Percentiles rank a stretch among this genome's conserved stretches.
Conservation (phyloP, 257 asterid species). For the Solanum pimpinellifolium region DNA sequence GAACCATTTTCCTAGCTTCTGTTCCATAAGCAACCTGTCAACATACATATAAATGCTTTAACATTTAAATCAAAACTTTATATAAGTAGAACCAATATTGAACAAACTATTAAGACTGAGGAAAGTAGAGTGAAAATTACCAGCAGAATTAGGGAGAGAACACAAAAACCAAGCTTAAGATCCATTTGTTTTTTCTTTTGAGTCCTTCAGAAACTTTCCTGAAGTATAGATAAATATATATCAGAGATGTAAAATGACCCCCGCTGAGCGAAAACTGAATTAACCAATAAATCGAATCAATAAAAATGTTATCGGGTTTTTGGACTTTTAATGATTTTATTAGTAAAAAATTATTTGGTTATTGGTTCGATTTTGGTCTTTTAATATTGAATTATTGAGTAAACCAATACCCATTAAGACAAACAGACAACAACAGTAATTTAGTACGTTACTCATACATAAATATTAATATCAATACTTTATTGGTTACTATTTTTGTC, state of each 20-base stretch:
- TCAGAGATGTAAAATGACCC: not conserved
- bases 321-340: too few species aligned
- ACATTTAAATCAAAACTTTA: not conserved
- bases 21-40: conserved; percentile 25
- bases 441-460: too few species aligned
- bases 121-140: conserved; percentile 6
- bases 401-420: too few species aligned
- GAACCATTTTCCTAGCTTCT: conserved; percentile 3
- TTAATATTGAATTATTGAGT: too few species aligned
- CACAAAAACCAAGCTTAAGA: conserved; percentile 12
- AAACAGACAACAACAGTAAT: too few species aligned
- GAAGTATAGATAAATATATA: not conserved
- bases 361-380: too few species aligned
- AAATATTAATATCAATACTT: too few species aligned
- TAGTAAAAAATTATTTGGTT: too few species aligned
- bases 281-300: too few species aligned
- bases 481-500: too few species aligned
- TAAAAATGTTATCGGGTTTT: too few species aligned
- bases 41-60: not conserved
- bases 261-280: not conserved
- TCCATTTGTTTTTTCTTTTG: conserved; percentile 10
- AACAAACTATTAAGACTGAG: not conserved
- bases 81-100: not conserved
- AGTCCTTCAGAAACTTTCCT: not conserved
- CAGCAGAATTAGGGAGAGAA: conserved; percentile 26